Conservation (phyloP, 2,329 filamentous ascomycete species). For the Aschersonia sp. region DNA sequence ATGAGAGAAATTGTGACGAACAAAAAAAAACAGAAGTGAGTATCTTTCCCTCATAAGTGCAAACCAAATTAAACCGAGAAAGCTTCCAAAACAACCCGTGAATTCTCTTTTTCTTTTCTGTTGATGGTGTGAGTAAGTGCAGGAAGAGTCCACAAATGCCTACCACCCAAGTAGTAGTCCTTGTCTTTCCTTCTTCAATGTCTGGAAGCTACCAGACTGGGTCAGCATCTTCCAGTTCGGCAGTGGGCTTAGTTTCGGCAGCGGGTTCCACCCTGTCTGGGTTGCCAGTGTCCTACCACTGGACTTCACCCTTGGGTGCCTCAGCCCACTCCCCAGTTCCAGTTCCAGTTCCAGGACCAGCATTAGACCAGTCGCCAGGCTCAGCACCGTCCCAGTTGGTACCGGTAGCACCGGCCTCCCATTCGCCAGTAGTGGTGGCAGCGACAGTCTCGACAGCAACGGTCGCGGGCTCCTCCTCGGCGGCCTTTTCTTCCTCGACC, state of each 20-base stretch:
- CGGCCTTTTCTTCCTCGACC: conserved; percentile 77
- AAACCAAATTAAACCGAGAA: conserved; percentile 38
- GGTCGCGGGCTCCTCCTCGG: conserved; percentile 70
- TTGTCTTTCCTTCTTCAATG: too few relatives aligned
- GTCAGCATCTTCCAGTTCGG: too few relatives aligned
- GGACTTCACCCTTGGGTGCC: conserved; percentile 35
- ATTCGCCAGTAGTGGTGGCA: conserved; percentile 54
- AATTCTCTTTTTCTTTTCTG: conserved; percentile 3
- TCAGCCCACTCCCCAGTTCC: conserved; percentile 53
- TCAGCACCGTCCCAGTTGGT: conserved; percentile 41
- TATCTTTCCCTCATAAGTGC: conserved; percentile 99
- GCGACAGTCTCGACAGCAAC: conserved; percentile 69
- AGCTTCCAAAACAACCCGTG: not conserved
- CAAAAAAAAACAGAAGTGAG: conserved; percentile 28
- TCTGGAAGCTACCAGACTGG: not conserved
- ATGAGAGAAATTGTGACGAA: conserved; percentile 3
- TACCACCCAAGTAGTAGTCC: too few relatives aligned
- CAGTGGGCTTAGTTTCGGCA: too few relatives aligned
- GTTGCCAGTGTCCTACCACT: conserved; percentile 29
- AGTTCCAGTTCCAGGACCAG: conserved; percentile 14
- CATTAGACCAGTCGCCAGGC: conserved; percentile 47
- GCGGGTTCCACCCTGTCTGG: conserved; percentile 2
- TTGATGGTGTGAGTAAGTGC: not conserved
- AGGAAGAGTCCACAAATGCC: too few relatives aligned
- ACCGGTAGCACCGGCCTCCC: conserved; percentile 66